phyloP scores from a whole-genome alignment of 23 red algal species.

The Cyanidiococcus yangmingshanensis region DNA sequence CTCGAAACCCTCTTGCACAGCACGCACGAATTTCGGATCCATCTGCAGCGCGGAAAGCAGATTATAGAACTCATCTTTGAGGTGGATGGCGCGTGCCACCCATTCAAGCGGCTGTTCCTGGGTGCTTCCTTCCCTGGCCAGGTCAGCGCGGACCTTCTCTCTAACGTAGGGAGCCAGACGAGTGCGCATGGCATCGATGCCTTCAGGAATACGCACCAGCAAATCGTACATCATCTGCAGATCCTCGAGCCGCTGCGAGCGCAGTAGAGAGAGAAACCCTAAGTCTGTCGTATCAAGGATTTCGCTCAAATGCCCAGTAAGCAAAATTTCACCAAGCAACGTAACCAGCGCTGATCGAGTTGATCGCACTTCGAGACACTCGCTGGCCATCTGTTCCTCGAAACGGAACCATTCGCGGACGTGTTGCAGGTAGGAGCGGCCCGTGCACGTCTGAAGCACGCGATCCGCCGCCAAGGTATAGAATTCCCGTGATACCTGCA shows the following conservation, averaged over 20 bases:
- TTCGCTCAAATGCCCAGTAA: conserved; percentile 61
- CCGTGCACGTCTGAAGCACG: conserved; percentile 45
- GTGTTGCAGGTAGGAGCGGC: conserved; percentile 52
- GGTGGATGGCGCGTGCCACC: background rate
- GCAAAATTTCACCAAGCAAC: conserved; percentile 44
- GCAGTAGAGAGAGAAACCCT: background rate
- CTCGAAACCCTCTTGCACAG: conserved; percentile 49
- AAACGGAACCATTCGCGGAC: conserved; percentile 43
- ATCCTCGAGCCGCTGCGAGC: background rate
- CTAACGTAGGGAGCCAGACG: conserved; percentile 5
- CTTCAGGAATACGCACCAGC: background rate
- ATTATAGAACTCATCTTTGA: background rate
- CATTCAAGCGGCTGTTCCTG: conserved; percentile 8
- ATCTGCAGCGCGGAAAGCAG: conserved; percentile 6
- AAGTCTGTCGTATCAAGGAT: background rate
- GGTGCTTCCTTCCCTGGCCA: background rate
- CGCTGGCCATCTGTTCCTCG: conserved; percentile 39
- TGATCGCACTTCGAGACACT: conserved; percentile 33
- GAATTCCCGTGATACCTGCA: conserved; percentile 64
- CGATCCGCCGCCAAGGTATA: conserved; percentile 54
- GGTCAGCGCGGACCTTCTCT: background rate
- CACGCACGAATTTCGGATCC: conserved; percentile 2
- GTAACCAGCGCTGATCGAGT: conserved; percentile 33
- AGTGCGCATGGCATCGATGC: background rate
- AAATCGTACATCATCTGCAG: background rate